phyloP scores from a whole-genome alignment of 164 flowering plant species.

The Annona cherimola region DNA sequence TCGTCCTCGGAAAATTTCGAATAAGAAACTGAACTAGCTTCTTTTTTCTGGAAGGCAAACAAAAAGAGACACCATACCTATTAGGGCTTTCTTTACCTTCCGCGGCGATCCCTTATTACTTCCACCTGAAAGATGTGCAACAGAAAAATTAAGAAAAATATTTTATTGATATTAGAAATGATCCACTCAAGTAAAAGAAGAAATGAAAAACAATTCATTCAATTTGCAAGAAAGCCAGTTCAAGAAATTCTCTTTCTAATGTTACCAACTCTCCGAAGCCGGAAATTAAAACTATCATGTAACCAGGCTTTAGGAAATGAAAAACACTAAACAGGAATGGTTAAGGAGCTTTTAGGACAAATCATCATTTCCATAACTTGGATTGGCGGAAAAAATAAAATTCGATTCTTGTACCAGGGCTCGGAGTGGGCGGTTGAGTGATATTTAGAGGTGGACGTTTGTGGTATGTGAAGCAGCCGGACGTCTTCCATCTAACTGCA shows the following conservation, averaged over 20 bases:
- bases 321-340: too few relatives aligned
- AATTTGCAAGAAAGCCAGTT: neutral
- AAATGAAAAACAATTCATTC: too few relatives aligned
- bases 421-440: neutral
- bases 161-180: too few relatives aligned
- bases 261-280: neutral
- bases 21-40: neutral
- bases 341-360: too few relatives aligned
- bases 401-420: neutral
- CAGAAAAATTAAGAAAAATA: too few relatives aligned
- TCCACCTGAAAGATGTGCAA: too few relatives aligned
- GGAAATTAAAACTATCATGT: neutral
- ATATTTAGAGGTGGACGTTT: neutral
- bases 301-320: neutral
- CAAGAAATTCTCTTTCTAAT: neutral
- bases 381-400: too few relatives aligned
- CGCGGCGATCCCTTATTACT: too few relatives aligned
- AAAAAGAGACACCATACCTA: neutral
- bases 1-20: too few relatives aligned
- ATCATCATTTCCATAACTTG: too few relatives aligned
- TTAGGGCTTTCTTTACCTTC: neutral
- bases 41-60: neutral
- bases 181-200: too few relatives aligned
- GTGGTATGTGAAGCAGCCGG: neutral
- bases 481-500: neutral